A percentile compares a stretch with the other conserved stretches of the same genome.
These are phyloP conservation scores for Saccharomycopsis babjevae DNA, from an alignment of 805 yeast genomes.

Conservation along the genomic window DNA sequence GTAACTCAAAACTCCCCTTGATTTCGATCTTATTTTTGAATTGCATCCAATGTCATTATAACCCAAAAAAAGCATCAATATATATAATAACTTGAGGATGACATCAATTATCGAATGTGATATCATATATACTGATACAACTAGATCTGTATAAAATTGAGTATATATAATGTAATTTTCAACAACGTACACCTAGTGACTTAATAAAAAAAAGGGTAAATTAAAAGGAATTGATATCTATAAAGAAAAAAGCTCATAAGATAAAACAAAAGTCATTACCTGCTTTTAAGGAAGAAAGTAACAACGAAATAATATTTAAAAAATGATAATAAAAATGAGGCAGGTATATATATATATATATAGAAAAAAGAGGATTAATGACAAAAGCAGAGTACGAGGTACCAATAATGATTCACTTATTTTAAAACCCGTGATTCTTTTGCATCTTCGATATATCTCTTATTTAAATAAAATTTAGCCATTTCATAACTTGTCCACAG, in stretches of 20 bases:
- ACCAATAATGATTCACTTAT: background rate
- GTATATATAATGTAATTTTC: too few relatives aligned
- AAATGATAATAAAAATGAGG: too few relatives aligned
- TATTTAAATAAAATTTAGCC: constrained; percentile 63
- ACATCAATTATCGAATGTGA: too few relatives aligned
- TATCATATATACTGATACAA: too few relatives aligned
- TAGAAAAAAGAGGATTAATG: background rate
- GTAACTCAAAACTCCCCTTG: too few relatives aligned
- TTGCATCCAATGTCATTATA: too few relatives aligned
- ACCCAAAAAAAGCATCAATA: too few relatives aligned
- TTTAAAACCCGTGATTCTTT: background rate
- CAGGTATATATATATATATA: background rate
- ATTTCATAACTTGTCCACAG: constrained; percentile 97
- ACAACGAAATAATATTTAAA: background rate
- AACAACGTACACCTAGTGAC: too few relatives aligned
- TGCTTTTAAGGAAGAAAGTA: background rate
- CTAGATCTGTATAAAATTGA: too few relatives aligned
- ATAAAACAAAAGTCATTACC: background rate
- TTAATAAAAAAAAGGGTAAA: background rate
- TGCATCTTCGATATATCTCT: background rate
- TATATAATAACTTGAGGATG: too few relatives aligned
- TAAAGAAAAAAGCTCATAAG: background rate
- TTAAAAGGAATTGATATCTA: background rate
- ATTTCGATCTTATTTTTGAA: too few relatives aligned
- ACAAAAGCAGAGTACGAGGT: background rate